phyloP scores from a whole-genome alignment of 768 basidiomycete genomes.

The Termitomyces sp. region DNA sequence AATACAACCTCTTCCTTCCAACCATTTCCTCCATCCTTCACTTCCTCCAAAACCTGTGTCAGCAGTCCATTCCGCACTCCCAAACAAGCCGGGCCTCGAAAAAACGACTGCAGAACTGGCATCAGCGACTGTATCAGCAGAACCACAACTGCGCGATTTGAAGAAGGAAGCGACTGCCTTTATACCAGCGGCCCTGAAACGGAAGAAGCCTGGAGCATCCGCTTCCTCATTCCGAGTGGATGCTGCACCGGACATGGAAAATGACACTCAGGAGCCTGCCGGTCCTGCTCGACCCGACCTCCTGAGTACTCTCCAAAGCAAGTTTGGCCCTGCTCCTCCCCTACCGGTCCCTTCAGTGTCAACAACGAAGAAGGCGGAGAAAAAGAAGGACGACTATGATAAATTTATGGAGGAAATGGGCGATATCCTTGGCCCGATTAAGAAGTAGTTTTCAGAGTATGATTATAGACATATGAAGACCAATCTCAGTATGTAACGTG shows the following conservation, averaged over 20 bases:
- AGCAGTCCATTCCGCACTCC: slow-evolving; percentile 24
- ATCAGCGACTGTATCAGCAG: slow-evolving; percentile 76
- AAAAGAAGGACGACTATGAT: slow-evolving; percentile 65
- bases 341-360: slow-evolving; percentile 14
- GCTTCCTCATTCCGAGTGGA: slow-evolving; percentile 44
- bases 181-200: slow-evolving; percentile 77
- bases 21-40: slow-evolving; percentile 43
- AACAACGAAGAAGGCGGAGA: slow-evolving; percentile 25
- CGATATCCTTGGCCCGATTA: slow-evolving; percentile 49
- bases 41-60: slow-evolving; percentile 38
- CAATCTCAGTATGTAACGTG: background rate
- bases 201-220: slow-evolving; percentile 50
- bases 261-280: slow-evolving; percentile 18
- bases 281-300: slow-evolving; percentile 60
- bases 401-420: slow-evolving; percentile 77
- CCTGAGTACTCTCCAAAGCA: slow-evolving; percentile 54
- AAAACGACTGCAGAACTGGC: slow-evolving; percentile 31
- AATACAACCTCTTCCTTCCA: slow-evolving; percentile 68
- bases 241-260: slow-evolving; percentile 57
- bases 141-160: slow-evolving; percentile 84
- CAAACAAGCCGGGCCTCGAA: slow-evolving; percentile 29
- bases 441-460: slow-evolving; percentile 2
- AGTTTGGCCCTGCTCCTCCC: slow-evolving; percentile 47
- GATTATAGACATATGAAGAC: background rate
- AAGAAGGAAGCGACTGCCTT: slow-evolving; percentile 95